Percentiles rank a stretch among this genome's conserved stretches.
Evolutionary conservation across 2,329 filamentous ascomycete genomes (phyloP).

Genomic region (Aspergillus bombycis): DNA sequence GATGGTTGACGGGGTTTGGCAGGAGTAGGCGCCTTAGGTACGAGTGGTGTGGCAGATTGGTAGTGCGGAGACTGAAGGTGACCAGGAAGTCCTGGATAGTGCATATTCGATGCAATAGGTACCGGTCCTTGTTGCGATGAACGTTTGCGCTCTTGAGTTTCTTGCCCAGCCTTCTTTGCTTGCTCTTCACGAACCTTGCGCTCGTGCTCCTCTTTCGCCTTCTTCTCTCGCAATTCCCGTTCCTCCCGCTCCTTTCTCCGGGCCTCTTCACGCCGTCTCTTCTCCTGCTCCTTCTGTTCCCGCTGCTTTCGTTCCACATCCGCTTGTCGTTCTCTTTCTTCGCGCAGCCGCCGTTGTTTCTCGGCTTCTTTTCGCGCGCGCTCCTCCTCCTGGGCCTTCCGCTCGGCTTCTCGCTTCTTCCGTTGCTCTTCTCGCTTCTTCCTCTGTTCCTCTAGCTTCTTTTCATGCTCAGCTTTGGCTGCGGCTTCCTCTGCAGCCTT

Average conservation of each 20-base stretch:
- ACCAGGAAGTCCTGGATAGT: constrained; percentile 52
- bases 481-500: constrained; percentile 85
- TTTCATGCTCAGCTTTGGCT: constrained; percentile 73
- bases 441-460: constrained; percentile 77
- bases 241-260: constrained; percentile 78
- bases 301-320: constrained; percentile 83
- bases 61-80: constrained; percentile 76
- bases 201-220: constrained; percentile 65
- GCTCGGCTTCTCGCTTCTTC: constrained; percentile 87
- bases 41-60: constrained; percentile 73
- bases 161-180: constrained; percentile 47
- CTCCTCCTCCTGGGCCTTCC: constrained; percentile 88
- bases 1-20: constrained; percentile 75
- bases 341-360: constrained; percentile 74
- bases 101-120: constrained; percentile 57
- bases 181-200: constrained; percentile 50
- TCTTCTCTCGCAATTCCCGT: constrained; percentile 65
- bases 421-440: constrained; percentile 86
- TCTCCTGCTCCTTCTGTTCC: constrained; percentile 78
- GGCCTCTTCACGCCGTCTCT: constrained; percentile 69
- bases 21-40: constrained; percentile 82
- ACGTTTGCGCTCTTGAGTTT: constrained; percentile 46
- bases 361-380: constrained; percentile 82
- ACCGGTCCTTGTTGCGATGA: constrained; percentile 62
- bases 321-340: constrained; percentile 82